Base-by-base conservation (phyloP, 1,284 basidiomycete species). In the Rhodotorula sp. region DNA sequence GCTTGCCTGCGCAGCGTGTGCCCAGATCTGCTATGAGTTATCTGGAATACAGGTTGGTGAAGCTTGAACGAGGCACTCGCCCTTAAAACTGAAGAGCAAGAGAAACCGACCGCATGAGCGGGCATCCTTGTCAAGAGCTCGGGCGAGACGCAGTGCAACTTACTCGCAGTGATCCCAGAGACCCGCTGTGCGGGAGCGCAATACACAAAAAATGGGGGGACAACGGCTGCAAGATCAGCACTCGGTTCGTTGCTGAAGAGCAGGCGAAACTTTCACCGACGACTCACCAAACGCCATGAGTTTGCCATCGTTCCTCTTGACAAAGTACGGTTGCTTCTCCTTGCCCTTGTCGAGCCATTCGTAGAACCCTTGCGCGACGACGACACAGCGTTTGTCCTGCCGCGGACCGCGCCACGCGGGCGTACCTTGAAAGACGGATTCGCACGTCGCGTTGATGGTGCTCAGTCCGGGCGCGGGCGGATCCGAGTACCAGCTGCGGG, bases 401-500 rank as follows among this genome's bases (percentile, higher is more conserved):
- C 75, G n/a, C 54, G 69, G 49, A 21, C 58, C 56, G 39, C 59
- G 54, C 75, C 75, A 76, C 20, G 68, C 70, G 1, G 68, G 66
- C 34, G 54, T 62, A 3, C 88, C 87, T 66, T 88, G 88, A 51
- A 91, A 81, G 21, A 98, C 84, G 49, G 88, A 90, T 81, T 97
- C 95, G 15, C 88, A 86, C 31, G 93, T 87, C 0, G 94, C 93
- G 77, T 97, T 98, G 75, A 92, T 96, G 0, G 94, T 95, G 77
- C 87, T 91, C 68, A 93, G 81, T n/a, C 69, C 67, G n/a, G 84
- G 83, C 66, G 89, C 87, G 56, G 89, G 86, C 1, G 83, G 83
- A 29, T 81, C 78, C 79, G 92, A 93, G 78, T 87, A 88, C 87
- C 90, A 95, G 79, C 91, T 89, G 48, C 1, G 14, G 21, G n/a